Percentiles rank a stretch among this genome's conserved stretches.
These are phyloP conservation scores for Apiospora hydei DNA, from an alignment of 2,329 filamentous ascomycete genomes.

Conservation along the genomic window DNA sequence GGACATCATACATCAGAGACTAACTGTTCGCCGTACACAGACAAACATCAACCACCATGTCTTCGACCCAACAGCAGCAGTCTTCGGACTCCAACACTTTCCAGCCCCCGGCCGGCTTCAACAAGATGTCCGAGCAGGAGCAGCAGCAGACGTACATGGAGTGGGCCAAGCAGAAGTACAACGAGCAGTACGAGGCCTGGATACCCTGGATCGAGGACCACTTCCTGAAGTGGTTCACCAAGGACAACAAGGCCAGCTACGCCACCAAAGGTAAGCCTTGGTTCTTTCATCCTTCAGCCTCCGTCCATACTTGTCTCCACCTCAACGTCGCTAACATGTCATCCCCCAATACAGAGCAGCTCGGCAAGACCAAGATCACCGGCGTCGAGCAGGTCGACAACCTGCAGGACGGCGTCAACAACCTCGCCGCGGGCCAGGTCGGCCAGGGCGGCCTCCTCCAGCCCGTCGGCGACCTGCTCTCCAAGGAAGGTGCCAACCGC, in stretches of 20 bases:
- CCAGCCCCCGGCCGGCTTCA: conserved; percentile 26
- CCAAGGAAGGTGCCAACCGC: conserved; percentile 71
- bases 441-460: conserved; percentile 73
- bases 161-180: conserved; percentile 70
- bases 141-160: conserved; percentile 49
- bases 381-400: conserved; percentile 71
- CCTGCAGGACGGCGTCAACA: conserved; percentile 72
- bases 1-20: too few relatives aligned
- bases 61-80: background rate
- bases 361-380: conserved; percentile 75
- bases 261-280: conserved; percentile 64
- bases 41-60: background rate
- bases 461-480: conserved; percentile 67
- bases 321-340: background rate
- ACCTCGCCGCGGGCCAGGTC: conserved; percentile 67
- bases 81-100: conserved; percentile 23
- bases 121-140: conserved; percentile 27
- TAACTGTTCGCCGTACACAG: background rate
- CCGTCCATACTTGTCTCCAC: background rate
- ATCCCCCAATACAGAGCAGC: conserved; percentile 59
- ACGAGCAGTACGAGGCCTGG: conserved; percentile 77
- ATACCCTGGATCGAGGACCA: conserved; percentile 79
- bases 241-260: conserved; percentile 79
- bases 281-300: background rate
- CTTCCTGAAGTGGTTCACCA: conserved; percentile 76